Evolutionary conservation across 371 early-diverging fungal genomes (phyloP).

Genomic region (Rhizomucor pusillus): DNA sequence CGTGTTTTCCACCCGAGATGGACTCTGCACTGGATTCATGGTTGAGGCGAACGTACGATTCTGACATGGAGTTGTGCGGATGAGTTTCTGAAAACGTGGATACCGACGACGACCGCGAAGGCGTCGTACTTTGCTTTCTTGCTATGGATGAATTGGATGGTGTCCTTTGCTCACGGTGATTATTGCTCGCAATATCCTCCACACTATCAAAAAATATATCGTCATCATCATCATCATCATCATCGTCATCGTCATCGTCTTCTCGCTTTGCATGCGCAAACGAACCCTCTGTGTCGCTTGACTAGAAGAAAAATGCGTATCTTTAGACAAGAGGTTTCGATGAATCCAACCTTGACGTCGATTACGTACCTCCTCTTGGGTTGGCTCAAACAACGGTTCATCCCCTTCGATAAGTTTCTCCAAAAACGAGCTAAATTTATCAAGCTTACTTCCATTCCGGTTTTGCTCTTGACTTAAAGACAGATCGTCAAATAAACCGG

Average conservation of each 20-base stretch:
- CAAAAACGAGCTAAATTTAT: constrained; percentile 17
- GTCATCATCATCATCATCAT: constrained; percentile 16
- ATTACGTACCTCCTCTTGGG: constrained; percentile 6
- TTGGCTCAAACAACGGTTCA: too few species aligned
- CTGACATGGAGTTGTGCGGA: constrained; percentile 34
- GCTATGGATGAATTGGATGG: too few species aligned
- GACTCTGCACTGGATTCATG: constrained; percentile 30
- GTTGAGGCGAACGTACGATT: constrained; percentile 49
- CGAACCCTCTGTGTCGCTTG: background rate
- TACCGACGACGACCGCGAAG: constrained; percentile 18
- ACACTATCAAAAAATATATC: constrained; percentile 36
- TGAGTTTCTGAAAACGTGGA: constrained; percentile 24
- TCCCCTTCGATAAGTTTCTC: constrained; percentile 24
- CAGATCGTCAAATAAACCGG: constrained; percentile 8
- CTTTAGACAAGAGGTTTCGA: too few species aligned
- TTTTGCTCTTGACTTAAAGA: constrained; percentile 1
- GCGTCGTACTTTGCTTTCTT: constrained; percentile 5
- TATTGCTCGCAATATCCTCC: constrained; percentile 22
- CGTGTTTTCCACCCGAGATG: too few species aligned
- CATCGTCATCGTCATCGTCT: constrained; percentile 5
- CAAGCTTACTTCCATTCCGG: background rate
- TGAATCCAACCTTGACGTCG: background rate
- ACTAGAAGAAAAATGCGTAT: too few species aligned
- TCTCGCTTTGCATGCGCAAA: constrained; percentile 10
- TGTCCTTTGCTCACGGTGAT: too few species aligned